Conservation (phyloP, 805 yeast species). For the Candida ponderosae region DNA sequence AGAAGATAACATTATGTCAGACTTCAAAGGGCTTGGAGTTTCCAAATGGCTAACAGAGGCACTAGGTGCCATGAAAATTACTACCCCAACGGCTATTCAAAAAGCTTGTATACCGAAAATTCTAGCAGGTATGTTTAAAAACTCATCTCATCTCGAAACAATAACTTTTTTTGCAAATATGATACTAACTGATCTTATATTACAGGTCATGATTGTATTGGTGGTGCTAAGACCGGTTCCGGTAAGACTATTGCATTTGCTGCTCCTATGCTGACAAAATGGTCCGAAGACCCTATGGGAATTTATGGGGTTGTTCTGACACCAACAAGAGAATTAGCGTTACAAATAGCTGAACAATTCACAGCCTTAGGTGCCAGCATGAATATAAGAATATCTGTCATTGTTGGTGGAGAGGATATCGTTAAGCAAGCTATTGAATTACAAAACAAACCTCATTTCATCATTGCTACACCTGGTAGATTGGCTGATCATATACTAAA, state of each 20-base stretch:
- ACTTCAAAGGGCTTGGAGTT: slow-evolving; percentile 61
- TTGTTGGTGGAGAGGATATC: slow-evolving; percentile 95
- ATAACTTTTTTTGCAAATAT: not conserved
- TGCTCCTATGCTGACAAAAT: slow-evolving; percentile 89
- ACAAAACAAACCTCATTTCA: slow-evolving; percentile 83
- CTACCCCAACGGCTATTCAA: slow-evolving; percentile 82
- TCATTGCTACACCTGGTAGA: slow-evolving; percentile 96
- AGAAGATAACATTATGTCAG: slow-evolving; percentile 2
- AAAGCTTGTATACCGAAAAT: slow-evolving; percentile 83
- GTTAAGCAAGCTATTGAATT: slow-evolving; percentile 80
- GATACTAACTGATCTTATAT: not conserved
- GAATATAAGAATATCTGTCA: slow-evolving; percentile 74
- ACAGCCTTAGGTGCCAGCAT: slow-evolving; percentile 85
- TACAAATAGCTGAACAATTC: slow-evolving; percentile 96
- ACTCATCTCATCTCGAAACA: not conserved
- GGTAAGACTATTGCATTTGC: slow-evolving; percentile 98
- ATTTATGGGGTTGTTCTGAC: slow-evolving; percentile 85
- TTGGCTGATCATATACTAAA: slow-evolving; percentile 84
- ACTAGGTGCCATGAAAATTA: slow-evolving; percentile 71
- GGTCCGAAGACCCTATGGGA: slow-evolving; percentile 95
- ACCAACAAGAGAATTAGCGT: slow-evolving; percentile 89
- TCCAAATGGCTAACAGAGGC: slow-evolving; percentile 85
- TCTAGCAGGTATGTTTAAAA: slow-evolving; percentile 39
- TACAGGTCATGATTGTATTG: slow-evolving; percentile 76
- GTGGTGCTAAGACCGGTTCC: slow-evolving; percentile 97